Percentiles rank a stretch among this genome's conserved stretches.
Conservation (phyloP, 2,329 filamentous ascomycete species). For the Botrytis aclada region DNA sequence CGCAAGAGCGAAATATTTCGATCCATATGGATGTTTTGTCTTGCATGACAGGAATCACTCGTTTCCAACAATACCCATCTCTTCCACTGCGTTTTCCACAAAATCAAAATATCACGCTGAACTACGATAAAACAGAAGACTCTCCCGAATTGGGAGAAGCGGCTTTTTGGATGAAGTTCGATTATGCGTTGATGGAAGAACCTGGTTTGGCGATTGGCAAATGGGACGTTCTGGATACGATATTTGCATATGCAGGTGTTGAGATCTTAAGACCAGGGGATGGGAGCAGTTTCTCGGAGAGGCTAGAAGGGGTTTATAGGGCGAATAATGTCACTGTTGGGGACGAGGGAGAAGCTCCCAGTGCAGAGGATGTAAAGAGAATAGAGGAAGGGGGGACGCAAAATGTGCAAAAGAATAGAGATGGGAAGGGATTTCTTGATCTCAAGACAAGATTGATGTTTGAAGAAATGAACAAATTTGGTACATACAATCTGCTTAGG, state of each 20-base stretch:
- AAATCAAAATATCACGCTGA: constrained; percentile 20
- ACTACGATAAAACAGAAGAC: constrained; percentile 64
- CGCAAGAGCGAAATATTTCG: constrained; percentile 35
- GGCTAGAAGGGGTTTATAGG: constrained; percentile 28
- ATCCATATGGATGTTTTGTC: constrained; percentile 64
- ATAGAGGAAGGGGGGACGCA: constrained; percentile 35
- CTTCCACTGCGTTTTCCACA: constrained; percentile 1
- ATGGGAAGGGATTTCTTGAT: constrained; percentile 26
- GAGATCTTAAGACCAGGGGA: constrained; percentile 53
- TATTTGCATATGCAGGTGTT: constrained; percentile 57
- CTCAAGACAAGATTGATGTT: constrained; percentile 28
- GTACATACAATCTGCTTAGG: constrained; percentile 32
- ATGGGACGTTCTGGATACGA: constrained; percentile 56
- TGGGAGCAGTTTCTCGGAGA: constrained; percentile 27
- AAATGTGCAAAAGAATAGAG: constrained; percentile 39
- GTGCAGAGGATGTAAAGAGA: constrained; percentile 26
- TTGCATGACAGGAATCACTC: constrained; percentile 69
- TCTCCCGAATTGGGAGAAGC: constrained; percentile 44
- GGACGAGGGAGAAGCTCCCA: not conserved
- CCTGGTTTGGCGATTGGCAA: constrained; percentile 46
- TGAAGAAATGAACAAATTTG: constrained; percentile 33
- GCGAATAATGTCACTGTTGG: constrained; percentile 30
- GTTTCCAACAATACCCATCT: constrained; percentile 50
- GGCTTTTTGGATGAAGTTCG: constrained; percentile 60
- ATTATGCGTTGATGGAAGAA: constrained; percentile 60